Evolutionary conservation across 352 stramenopile genomes (phyloP).

Genomic region (Peronosclerospora sorghi): DNA sequence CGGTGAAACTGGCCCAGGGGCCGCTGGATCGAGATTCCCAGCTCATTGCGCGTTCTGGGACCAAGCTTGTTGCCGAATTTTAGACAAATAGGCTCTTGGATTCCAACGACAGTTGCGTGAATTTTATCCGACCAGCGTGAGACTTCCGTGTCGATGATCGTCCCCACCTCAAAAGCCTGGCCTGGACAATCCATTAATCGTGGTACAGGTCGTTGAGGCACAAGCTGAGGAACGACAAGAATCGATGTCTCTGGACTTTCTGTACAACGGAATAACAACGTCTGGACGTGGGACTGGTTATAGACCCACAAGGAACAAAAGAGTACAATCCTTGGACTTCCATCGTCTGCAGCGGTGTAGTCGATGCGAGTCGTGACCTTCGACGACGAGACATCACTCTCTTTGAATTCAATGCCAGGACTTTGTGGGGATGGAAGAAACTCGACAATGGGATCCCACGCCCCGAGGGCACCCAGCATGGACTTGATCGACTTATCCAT

Average conservation of each 20-base stretch:
- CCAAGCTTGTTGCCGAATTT: constrained; percentile 66
- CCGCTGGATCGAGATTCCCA: constrained; percentile 80
- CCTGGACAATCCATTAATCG: constrained; percentile 74
- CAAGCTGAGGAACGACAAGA: constrained; percentile 50
- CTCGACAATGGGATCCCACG: constrained; percentile 58
- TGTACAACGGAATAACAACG: constrained; percentile 59
- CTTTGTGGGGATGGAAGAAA: constrained; percentile 52
- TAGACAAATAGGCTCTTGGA: constrained; percentile 69
- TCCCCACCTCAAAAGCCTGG: constrained; percentile 82
- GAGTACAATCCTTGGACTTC: constrained; percentile 71
- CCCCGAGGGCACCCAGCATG: constrained; percentile 39
- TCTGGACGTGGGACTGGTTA: constrained; percentile 81
- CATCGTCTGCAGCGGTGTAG: constrained; percentile 73
- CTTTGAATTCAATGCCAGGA: constrained; percentile 47
- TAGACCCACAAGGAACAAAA: constrained; percentile 85
- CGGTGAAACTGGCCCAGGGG: constrained; percentile 79
- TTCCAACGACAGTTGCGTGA: constrained; percentile 72
- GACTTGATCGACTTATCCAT: constrained; percentile 60
- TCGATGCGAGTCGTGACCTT: constrained; percentile 68
- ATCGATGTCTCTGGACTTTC: constrained; percentile 34
- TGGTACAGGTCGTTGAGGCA: constrained; percentile 56
- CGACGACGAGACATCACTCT: constrained; percentile 51
- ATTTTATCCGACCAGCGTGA: constrained; percentile 83
- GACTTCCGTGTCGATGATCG: constrained; percentile 73
- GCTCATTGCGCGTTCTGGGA: constrained; percentile 56